These are phyloP conservation scores for Coemansia sp. DNA, from an alignment of 192 early-diverging fungal species.

Conservation along the genomic window DNA sequence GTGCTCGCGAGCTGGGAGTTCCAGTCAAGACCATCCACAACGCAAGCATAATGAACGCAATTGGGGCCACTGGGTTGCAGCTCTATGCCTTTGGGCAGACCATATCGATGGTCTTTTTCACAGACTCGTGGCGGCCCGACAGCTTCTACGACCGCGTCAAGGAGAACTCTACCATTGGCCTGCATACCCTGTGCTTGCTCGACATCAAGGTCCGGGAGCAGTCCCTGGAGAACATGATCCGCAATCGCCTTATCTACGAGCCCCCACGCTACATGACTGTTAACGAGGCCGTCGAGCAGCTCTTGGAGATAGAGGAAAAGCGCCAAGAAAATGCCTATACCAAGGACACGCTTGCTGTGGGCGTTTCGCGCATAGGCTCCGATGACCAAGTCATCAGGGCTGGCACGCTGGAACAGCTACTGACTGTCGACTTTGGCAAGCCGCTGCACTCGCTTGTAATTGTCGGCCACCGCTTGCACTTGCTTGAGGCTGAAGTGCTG, in stretches of 20 bases:
- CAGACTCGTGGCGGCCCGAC: conserved; percentile 94
- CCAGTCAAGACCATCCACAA: conserved; percentile 93
- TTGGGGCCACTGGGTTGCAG: conserved; percentile 92
- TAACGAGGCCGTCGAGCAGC: conserved; percentile 87
- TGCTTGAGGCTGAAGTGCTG: conserved; percentile 88
- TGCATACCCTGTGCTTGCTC: conserved; percentile 94
- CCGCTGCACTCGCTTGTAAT: conserved; percentile 95
- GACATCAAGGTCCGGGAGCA: conserved; percentile 99
- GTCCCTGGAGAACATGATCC: conserved; percentile 91
- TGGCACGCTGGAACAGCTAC: conserved; percentile 84
- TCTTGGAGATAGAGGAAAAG: conserved; percentile 88
- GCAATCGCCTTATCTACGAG: conserved; percentile 91
- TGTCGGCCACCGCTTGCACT: conserved; percentile 85
- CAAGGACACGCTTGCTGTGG: conserved; percentile 81
- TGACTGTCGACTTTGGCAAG: conserved; percentile 83
- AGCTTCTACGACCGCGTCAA: conserved; percentile 93
- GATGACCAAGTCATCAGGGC: conserved; percentile 76
- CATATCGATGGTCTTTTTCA: conserved; percentile 98
- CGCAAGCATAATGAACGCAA: conserved; percentile 99
- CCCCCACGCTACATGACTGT: conserved; percentile 97
- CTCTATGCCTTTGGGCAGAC: conserved; percentile 98
- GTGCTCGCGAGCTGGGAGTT: conserved; percentile 84
- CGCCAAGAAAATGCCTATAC: conserved; percentile 73
- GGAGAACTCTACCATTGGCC: conserved; percentile 75
- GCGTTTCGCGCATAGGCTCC: conserved; percentile 87